Evolutionary conservation across 352 stramenopile species (phyloP).

Genomic region (Pythium diclinum): DNA sequence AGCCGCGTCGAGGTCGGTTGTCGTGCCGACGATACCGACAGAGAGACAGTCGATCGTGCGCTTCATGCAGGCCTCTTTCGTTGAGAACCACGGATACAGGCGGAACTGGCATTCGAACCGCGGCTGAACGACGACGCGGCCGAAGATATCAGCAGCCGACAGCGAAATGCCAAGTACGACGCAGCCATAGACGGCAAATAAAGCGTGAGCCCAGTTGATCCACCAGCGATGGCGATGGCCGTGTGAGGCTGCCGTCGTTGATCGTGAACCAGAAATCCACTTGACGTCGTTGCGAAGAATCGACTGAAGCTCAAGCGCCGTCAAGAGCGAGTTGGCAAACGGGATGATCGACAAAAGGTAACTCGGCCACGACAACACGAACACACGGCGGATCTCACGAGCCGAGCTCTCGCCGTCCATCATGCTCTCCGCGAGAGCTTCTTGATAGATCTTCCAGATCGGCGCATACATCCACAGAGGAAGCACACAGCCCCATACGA

Average conservation of each 20-base stretch:
- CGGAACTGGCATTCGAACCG: constrained; percentile 1
- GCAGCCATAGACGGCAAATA: constrained; percentile 11
- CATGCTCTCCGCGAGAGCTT: neutral
- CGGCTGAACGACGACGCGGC: neutral
- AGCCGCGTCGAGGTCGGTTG: neutral
- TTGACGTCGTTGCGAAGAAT: neutral
- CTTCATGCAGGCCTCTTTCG: constrained; percentile 17
- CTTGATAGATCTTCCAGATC: constrained; percentile 8
- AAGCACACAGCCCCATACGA: constrained; percentile 26
- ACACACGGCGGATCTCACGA: constrained; percentile 23
- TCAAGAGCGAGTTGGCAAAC: constrained; percentile 17
- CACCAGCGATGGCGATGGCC: neutral
- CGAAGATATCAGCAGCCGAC: constrained; percentile 1
- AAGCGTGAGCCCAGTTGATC: neutral
- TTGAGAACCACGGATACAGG: constrained; percentile 21
- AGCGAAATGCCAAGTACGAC: constrained; percentile 4
- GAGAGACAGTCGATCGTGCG: constrained; percentile 14
- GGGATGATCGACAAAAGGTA: constrained; percentile 24
- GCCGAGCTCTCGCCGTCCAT: constrained; percentile 9
- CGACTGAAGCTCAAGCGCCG: constrained; percentile 15
- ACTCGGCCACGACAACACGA: constrained; percentile 21
- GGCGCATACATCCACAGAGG: constrained; percentile 24
- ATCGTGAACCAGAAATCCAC: neutral
- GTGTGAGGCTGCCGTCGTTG: neutral
- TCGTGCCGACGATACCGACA: neutral